A percentile compares a stretch with the other conserved stretches of the same genome.
These are phyloP conservation scores for Phycomyces nitens DNA, from an alignment of 192 early-diverging fungal genomes.

Conservation along the genomic window DNA sequence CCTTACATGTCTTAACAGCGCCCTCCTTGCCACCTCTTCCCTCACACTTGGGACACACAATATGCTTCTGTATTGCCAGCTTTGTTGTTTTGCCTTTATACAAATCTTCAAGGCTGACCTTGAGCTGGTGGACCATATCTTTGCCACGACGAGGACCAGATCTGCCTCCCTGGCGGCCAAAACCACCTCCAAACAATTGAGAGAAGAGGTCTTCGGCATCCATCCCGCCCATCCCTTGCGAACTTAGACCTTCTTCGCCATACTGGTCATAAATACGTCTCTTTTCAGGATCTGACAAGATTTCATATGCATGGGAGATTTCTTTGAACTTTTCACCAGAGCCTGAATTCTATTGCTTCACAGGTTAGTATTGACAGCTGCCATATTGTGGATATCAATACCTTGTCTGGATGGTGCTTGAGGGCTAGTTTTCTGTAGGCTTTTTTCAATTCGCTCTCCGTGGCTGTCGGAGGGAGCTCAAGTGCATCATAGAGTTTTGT, in stretches of 20 bases:
- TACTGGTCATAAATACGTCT: constrained; percentile 90
- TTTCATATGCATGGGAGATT: constrained; percentile 96
- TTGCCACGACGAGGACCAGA: constrained; percentile 87
- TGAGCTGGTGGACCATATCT: constrained; percentile 88
- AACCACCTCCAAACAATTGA: constrained; percentile 87
- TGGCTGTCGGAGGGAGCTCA: constrained; percentile 54
- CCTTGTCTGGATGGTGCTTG: constrained; percentile 71
- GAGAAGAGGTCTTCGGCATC: constrained; percentile 94
- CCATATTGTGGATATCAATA: too few species aligned
- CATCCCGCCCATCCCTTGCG: constrained; percentile 67
- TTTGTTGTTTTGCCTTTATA: constrained; percentile 91
- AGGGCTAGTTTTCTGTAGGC: constrained; percentile 69
- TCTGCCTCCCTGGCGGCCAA: constrained; percentile 72
- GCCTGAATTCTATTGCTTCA: constrained; percentile 69
- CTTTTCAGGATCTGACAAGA: constrained; percentile 89
- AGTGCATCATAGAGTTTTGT: constrained; percentile 58
- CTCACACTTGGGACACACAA: constrained; percentile 90
- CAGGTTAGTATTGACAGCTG: too few species aligned
- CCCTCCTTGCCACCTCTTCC: constrained; percentile 97
- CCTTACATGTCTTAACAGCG: constrained; percentile 76
- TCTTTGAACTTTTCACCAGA: constrained; percentile 96
- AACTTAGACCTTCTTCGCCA: constrained; percentile 88
- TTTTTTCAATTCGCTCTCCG: constrained; percentile 68
- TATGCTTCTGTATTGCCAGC: constrained; percentile 91
- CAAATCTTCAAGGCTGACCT: constrained; percentile 83